phyloP scores from a whole-genome alignment of 1,139 yeast species.

The Protomyces macrosporus region DNA sequence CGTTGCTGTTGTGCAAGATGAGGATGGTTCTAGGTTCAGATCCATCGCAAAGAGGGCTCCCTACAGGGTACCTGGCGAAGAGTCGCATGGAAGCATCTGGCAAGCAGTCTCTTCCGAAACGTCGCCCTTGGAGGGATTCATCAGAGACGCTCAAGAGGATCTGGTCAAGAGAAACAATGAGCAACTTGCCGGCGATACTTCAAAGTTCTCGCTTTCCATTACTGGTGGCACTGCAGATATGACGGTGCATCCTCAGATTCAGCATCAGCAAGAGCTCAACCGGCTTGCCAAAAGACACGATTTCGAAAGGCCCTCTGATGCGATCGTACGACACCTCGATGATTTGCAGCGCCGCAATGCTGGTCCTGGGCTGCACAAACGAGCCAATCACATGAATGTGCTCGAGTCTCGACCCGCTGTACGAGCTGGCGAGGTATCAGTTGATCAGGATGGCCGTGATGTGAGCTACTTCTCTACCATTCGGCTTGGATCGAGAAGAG shows the following conservation, averaged over 20 bases:
- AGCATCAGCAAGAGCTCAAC: neutral
- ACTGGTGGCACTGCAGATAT: neutral
- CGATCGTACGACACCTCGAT: neutral
- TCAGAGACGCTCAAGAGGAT: too few relatives aligned
- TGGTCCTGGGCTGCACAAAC: neutral
- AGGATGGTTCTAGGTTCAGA: neutral
- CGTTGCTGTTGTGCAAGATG: neutral
- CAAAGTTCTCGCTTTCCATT: too few relatives aligned
- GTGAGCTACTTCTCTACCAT: conserved; percentile 14
- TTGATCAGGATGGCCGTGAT: conserved; percentile 14
- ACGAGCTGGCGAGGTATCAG: neutral
- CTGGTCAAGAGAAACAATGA: too few relatives aligned
- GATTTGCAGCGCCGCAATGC: neutral
- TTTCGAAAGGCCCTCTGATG: neutral
- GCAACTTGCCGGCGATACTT: too few relatives aligned
- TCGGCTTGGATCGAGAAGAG: conserved; percentile 24
- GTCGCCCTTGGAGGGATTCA: too few relatives aligned
- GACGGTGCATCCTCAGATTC: neutral
- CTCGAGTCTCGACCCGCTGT: neutral
- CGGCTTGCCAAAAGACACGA: neutral
- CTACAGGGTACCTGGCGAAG: too few relatives aligned
- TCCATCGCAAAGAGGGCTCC: neutral
- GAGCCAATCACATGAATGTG: neutral
- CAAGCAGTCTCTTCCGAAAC: too few relatives aligned
- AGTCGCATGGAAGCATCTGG: too few relatives aligned